phyloP scores from a whole-genome alignment of 306 rosid genomes.

The Comarum palustre region DNA sequence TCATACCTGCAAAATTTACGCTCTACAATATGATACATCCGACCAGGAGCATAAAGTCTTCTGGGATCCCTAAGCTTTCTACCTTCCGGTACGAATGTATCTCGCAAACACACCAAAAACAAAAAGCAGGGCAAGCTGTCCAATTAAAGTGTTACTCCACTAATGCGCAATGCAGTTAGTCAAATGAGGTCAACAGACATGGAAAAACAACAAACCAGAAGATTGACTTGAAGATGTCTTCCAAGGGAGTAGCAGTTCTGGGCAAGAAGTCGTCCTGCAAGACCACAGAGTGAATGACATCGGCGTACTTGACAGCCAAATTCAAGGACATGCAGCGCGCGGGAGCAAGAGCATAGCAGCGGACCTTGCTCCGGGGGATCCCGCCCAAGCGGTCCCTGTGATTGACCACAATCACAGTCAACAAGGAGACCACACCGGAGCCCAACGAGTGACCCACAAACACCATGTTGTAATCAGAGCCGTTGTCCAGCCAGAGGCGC shows the following conservation, averaged over 20 bases:
- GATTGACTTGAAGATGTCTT: conserved; percentile 84
- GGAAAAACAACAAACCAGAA: conserved; percentile 59
- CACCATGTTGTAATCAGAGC: conserved; percentile 54
- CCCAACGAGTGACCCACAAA: conserved; percentile 89
- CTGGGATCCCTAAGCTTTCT: conserved; percentile 86
- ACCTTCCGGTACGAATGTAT: conserved; percentile 83
- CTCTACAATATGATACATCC: conserved; percentile 88
- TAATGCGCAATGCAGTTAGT: conserved; percentile 13
- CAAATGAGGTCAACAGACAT: not conserved
- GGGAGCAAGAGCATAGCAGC: conserved; percentile 78
- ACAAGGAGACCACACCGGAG: conserved; percentile 76
- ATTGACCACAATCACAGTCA: conserved; percentile 64
- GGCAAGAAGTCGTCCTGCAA: conserved; percentile 99
- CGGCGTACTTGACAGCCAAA: conserved; percentile 93
- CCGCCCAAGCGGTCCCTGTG: conserved; percentile 63
- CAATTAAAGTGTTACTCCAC: conserved; percentile 45
- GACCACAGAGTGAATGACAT: conserved; percentile 66
- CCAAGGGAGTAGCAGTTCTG: conserved; percentile 89
- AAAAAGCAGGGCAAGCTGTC: conserved; percentile 96
- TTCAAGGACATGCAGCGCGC: conserved; percentile 94
- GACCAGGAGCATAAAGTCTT: conserved; percentile 92
- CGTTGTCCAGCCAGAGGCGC: conserved; percentile 66
- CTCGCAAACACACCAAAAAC: conserved; percentile 86
- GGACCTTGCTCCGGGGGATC: conserved; percentile 54
- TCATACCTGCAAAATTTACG: conserved; percentile 85